Conservation (phyloP, 352 stramenopile species). For the Pythium diclinum region DNA sequence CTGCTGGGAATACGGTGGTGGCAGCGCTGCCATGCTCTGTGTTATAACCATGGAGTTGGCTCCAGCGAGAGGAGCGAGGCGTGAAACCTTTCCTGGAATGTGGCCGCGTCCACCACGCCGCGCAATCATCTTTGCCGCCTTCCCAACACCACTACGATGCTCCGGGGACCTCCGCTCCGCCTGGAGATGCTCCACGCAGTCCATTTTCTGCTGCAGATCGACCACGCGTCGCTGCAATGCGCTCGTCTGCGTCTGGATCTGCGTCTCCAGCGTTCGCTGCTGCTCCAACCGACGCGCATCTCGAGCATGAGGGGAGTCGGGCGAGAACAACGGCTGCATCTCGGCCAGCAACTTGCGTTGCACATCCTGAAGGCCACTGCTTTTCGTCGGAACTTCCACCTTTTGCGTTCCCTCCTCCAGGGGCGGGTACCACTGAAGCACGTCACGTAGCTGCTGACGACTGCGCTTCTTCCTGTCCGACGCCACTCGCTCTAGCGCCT, state of each 20-base stretch:
- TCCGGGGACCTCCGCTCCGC: not conserved
- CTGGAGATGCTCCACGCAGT: slow-evolving; percentile 18
- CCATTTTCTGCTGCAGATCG: slow-evolving; percentile 25
- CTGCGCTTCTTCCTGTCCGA: slow-evolving; percentile 35
- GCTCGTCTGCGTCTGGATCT: slow-evolving; percentile 7
- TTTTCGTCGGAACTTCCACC: not conserved
- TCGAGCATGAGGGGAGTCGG: slow-evolving; percentile 2
- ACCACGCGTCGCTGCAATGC: slow-evolving; percentile 14
- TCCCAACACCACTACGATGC: not conserved
- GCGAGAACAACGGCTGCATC: slow-evolving; percentile 43
- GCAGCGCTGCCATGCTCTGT: slow-evolving; percentile 10
- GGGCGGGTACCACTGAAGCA: slow-evolving; percentile 55
- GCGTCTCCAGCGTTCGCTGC: slow-evolving; percentile 16
- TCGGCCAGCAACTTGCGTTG: slow-evolving; percentile 22
- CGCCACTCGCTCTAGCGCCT: slow-evolving; percentile 37
- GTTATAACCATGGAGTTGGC: not conserved
- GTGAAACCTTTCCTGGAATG: not conserved
- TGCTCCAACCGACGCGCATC: slow-evolving; percentile 22
- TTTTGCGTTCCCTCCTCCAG: not conserved
- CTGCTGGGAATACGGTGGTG: not conserved
- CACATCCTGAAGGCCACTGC: not conserved
- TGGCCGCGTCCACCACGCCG: not conserved
- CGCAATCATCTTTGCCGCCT: not conserved
- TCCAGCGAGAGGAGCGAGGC: not conserved
- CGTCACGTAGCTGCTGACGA: slow-evolving; percentile 35